Evolutionary conservation across 2,329 filamentous ascomycete genomes (phyloP).

Genomic region (Emmonsiellopsis sp.): DNA sequence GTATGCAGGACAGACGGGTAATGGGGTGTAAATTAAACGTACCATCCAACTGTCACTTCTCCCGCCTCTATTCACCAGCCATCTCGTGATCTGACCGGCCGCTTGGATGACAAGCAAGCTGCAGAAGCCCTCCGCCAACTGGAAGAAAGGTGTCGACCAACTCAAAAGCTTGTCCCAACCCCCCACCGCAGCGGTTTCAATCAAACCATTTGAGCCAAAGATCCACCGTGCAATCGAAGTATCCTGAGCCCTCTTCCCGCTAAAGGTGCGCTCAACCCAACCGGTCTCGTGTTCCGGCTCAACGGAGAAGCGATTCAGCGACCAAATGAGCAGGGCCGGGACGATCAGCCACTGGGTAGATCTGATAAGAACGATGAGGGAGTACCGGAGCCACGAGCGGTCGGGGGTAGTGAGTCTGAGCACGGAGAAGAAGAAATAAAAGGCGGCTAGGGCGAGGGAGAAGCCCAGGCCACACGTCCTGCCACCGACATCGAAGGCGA

Average conservation of each 20-base stretch:
- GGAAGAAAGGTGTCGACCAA: conserved; percentile 90
- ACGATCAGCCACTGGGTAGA: conserved; percentile 80
- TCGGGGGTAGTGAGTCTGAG: conserved; percentile 75
- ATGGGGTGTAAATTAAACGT: conserved; percentile 29
- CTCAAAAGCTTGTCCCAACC: conserved; percentile 80
- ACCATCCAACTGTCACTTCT: conserved; percentile 96
- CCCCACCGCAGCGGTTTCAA: conserved; percentile 73
- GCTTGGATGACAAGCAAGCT: conserved; percentile 93
- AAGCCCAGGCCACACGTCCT: conserved; percentile 90
- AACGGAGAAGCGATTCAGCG: conserved; percentile 87
- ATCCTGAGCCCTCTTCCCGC: conserved; percentile 52
- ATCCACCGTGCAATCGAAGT: conserved; percentile 72
- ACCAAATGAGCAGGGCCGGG: conserved; percentile 84
- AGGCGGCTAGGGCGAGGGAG: conserved; percentile 77
- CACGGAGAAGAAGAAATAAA: conserved; percentile 82
- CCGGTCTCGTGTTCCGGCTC: conserved; percentile 60
- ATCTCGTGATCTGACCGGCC: conserved; percentile 85
- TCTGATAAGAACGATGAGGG: conserved; percentile 59
- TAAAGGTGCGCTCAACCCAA: conserved; percentile 76
- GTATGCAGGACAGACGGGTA: too few relatives aligned
- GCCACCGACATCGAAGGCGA: conserved; percentile 96
- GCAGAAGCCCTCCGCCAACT: conserved; percentile 92
- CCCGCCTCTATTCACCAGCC: conserved; percentile 80
- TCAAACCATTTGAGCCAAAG: conserved; percentile 73
- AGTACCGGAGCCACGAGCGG: conserved; percentile 63